Evolutionary conservation across 2,329 filamentous ascomycete genomes (phyloP), one percentile per base, ranked within the genome.

Genomic region (Coleophoma cylindrospora): DNA sequence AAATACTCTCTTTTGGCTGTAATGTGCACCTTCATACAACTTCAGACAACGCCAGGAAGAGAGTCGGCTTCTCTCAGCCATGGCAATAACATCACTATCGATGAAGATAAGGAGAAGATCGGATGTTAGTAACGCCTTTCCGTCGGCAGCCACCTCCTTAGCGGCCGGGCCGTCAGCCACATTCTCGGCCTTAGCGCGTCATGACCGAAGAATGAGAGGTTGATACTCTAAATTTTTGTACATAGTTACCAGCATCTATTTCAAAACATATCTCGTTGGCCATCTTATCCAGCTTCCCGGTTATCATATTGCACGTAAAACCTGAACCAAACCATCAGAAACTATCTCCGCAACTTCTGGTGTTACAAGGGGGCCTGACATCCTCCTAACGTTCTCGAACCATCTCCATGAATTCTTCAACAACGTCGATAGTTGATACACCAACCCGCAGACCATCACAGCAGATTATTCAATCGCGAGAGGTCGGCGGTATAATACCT

Each of bases 401-500:
- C 34, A 27, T 33, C 57, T 60, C 57, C 55, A 65, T 65, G 63
- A 63, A 61, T 57, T 61, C 58, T 55, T 52, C 52, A 53, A 38
- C 57, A 40, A 40, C 36, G 14, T 36, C 57, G 48, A 43, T 49
- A 47, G 43, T 48, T 49, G 49, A 56, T 40, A 47, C 50, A 21
- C 44, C 48, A 15, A 51, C 40, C 50, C 52, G 36, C 54, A 49
- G 14, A 48, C 55, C 32, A 40, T 48, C 56, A 17, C 43, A 50
- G 40, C 55, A 72, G 4, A 66, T 81, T 43, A 66, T 77, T 3
- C 79, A 83, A 58, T 85, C 83, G 45, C 73, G 82, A 41, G 83
- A 87, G 62, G 79, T 76, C 13, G 83, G 82, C 34, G 79, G 80
- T 50, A 68, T 76, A 4, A 62, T 76, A 3, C 76, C 79, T 37